phyloP scores from a whole-genome alignment of 768 basidiomycete species.

The Pisolithus orientalis region DNA sequence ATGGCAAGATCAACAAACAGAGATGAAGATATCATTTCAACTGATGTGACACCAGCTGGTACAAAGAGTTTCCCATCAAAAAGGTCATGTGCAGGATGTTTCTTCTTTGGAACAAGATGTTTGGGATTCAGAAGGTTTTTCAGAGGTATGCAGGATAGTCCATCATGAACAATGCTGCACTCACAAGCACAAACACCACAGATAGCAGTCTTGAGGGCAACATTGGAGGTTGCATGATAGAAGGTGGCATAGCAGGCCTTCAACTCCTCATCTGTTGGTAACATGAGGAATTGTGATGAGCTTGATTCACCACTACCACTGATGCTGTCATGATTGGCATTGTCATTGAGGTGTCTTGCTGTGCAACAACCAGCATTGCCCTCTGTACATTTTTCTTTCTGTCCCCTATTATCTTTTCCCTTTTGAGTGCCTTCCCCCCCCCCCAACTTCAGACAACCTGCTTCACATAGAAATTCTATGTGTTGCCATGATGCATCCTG shows the following conservation, averaged over 20 bases:
- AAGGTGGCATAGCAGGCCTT: background rate
- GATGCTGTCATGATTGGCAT: no score
- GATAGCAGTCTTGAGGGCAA: background rate
- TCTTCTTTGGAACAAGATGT: background rate
- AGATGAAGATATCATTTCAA: background rate
- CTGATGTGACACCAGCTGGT: background rate
- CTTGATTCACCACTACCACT: no score
- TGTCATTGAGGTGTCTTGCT: no score
- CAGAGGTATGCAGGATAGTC: background rate
- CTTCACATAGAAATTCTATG: background rate
- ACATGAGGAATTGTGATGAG: background rate
- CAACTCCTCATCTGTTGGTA: background rate
- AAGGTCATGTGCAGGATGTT: background rate
- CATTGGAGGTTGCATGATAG: background rate
- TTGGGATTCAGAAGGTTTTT: background rate
- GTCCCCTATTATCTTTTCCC: background rate
- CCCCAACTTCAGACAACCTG: background rate
- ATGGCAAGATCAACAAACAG: background rate
- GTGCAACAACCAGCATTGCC: background rate
- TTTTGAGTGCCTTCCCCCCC: background rate
- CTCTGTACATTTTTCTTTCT: background rate
- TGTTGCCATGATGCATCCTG: background rate
- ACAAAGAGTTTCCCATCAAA: background rate
- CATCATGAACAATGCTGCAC: background rate
- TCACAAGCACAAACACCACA: background rate